These are phyloP conservation scores for Anaeromyces robustus DNA, from an alignment of 192 early-diverging fungal species.

Conservation along the genomic window DNA sequence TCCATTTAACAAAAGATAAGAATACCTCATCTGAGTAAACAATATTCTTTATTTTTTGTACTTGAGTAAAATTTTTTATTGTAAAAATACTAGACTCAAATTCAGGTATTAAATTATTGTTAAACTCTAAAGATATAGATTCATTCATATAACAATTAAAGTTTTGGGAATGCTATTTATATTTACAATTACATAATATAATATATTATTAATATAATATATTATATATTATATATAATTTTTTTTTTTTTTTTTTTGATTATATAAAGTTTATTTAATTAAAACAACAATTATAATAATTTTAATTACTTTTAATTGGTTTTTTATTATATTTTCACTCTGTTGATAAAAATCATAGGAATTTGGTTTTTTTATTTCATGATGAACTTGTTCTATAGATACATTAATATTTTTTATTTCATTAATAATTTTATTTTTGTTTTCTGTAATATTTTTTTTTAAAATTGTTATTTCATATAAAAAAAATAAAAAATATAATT, in stretches of 20 bases:
- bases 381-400: not conserved
- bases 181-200: no score
- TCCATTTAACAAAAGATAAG: not conserved
- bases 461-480: no score
- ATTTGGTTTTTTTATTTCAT: not conserved
- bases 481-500: no score
- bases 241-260: no score
- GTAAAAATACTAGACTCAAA: not conserved
- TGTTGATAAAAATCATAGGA: not conserved
- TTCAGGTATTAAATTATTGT: not conserved
- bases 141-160: not conserved
- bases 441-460: not conserved
- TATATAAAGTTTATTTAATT: no score
- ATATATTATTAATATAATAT: no score
- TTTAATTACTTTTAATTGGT: not conserved
- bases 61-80: not conserved
- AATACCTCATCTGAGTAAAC: not conserved
- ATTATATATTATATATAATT: no score
- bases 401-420: not conserved
- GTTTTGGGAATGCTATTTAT: not conserved
- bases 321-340: not conserved
- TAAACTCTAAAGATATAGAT: not conserved
- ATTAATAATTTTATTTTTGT: not conserved
- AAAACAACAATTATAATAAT: no score
- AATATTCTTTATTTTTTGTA: not conserved